Percentiles rank a stretch among this genome's conserved stretches.
Evolutionary conservation across 1,284 basidiomycete genomes (phyloP).

Genomic region (Athelia psychrophila): DNA sequence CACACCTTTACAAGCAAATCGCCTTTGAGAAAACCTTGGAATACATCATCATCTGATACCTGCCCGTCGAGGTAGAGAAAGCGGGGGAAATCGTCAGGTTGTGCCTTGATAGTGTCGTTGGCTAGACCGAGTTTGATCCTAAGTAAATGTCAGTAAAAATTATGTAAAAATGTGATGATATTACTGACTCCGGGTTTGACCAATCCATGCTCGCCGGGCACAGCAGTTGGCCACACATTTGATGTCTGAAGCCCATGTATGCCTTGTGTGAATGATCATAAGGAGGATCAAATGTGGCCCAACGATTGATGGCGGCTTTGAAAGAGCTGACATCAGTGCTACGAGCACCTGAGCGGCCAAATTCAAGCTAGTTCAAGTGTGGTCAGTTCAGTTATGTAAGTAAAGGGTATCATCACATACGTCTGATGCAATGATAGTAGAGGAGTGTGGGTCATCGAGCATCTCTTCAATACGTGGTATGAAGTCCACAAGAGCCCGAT

Average conservation of each 20-base stretch:
- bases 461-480: not conserved
- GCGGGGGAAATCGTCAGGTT: not conserved
- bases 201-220: not conserved
- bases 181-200: not conserved
- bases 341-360: not conserved
- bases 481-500: not conserved
- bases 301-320: not conserved
- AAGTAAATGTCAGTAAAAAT: not conserved
- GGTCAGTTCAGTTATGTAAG: not conserved
- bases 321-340: not conserved
- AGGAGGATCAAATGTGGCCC: not conserved
- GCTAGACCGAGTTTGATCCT: not conserved
- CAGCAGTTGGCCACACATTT: not conserved
- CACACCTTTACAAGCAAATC: not conserved
- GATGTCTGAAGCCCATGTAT: not conserved
- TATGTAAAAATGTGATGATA: not conserved
- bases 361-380: not conserved
- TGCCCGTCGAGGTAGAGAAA: not conserved
- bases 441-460: not conserved
- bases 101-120: not conserved
- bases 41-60: not conserved
- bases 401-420: not conserved
- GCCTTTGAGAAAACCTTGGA: not conserved
- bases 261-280: not conserved
- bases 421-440: not conserved